phyloP scores from a whole-genome alignment of 768 basidiomycete genomes.

The Amanita subjunquillea region DNA sequence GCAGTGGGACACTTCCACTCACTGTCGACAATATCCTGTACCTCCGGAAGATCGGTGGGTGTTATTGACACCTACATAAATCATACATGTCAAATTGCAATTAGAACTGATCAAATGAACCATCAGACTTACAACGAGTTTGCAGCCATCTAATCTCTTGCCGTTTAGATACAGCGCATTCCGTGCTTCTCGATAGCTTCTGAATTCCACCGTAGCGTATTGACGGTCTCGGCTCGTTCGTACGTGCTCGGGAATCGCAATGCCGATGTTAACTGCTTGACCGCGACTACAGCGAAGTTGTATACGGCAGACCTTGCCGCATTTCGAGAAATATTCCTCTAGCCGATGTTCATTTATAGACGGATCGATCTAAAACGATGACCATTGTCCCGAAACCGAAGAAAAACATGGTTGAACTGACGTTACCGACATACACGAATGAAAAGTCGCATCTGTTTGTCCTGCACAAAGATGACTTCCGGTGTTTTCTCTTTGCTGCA shows the following conservation, averaged over 20 bases:
- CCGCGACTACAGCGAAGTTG: conserved; percentile 34
- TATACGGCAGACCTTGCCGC: conserved; percentile 24
- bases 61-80: conserved; percentile 22
- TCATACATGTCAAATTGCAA: background rate
- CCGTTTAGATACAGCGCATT: conserved; percentile 33
- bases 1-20: conserved; percentile 4
- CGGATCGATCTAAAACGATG: conserved; percentile 20
- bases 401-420: conserved; percentile 19
- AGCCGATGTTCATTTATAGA: conserved; percentile 24
- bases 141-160: conserved; percentile 21
- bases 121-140: conserved; percentile 28
- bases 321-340: conserved; percentile 20
- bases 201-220: conserved; percentile 45
- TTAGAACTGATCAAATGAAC: background rate
- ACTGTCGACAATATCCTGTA: conserved; percentile 21
- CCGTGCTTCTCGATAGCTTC: conserved; percentile 20
- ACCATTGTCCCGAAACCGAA: conserved; percentile 1
- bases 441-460: conserved; percentile 11
- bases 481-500: conserved; percentile 17
- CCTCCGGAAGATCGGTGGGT: conserved; percentile 30
- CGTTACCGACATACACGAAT: conserved; percentile 54
- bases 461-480: conserved; percentile 11
- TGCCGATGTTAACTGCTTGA: conserved; percentile 19
- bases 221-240: conserved; percentile 24
- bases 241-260: conserved; percentile 11